Evolutionary conservation across 345 rosid species (phyloP), one percentile per base, ranked within the genome.

Genomic region (Lepidium sativum): DNA sequence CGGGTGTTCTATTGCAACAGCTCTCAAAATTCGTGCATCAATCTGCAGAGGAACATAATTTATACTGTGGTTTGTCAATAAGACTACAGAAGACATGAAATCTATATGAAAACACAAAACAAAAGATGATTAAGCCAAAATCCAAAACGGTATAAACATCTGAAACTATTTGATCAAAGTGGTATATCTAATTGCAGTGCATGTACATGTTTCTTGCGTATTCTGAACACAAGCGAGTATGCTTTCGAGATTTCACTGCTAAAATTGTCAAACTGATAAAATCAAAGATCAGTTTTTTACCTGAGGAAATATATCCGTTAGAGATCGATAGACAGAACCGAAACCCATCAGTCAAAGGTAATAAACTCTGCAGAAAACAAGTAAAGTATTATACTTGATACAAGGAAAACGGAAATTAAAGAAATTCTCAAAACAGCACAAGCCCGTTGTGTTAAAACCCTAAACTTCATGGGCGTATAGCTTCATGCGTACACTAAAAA

Each of bases 1-100:
- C 0, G 82, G 70, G 51, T 94, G 82, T 68, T 91, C 96, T 63
- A 83, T 82, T 18, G 99, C 96, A 70, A 86, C 88, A 79, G 97
- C 97, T 80, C 78, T 88, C 75, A 94, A 63, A 33, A 88, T 27
- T 9, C 96, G 88, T 9, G 73, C 9, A 77, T 94, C 97, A 68
- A 90, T 69, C 99, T 94, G 80, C 23, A 68, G 41, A 16, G 49
- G 33, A 53, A 25, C 34, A 40, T 13, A 18, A 12, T 38, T 8
- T 18, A 60, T 4, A 38, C 23, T 13, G 21, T 37, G 20, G 34
- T 10, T 20, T n/a, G n/a, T 8, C n/a, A 0, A 23, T 61, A 8
- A 39, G 51, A 43, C 8, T 25, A 59, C 21, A 23, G 38, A 54
- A 44, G 25, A 54, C 42, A 48, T 17, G 12, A 45, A 41, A 42